Evolutionary conservation across 2,329 filamentous ascomycete species (phyloP), one percentile per base, ranked within the genome.

Genomic region (Davidsoniella eucalypti): DNA sequence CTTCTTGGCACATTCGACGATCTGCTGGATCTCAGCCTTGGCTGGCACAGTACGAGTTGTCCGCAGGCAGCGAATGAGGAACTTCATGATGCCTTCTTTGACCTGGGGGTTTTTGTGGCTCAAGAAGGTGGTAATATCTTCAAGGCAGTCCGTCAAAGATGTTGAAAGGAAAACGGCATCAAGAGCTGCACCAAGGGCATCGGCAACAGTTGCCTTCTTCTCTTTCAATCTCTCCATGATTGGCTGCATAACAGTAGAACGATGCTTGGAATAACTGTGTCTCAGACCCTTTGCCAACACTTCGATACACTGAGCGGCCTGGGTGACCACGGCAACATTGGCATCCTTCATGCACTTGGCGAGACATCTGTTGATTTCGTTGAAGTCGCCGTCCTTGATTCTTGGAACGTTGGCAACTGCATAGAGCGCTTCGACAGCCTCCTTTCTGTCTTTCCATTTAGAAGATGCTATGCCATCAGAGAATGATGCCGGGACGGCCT

Each of bases 261-360:
- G 80, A 62, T 98, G 87, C 65, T 84, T 94, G 49, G 68, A 72
- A 61, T 94, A 98, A 21, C 72, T 68, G 58, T 76, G 80, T 42
- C 86, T 80, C 54, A 98, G 63, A 45, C 92, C 92, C 59, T 86
- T 92, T 43, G 88, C 90, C 23, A 98, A 69, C 25, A 84, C 75
- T 59, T 96, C 88, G 33, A 95, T 83, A 64, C 90, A 94, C 59
- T 93, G 88, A 2, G 90, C 92, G 5, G 93, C 90, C 56, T 92
- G 82, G 1, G 84, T 92, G 17, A 95, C 92, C 45, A 96, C 92
- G 4, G 86, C 83, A 57, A 98, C 83, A 61, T 98, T 98, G 58
- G 93, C 92, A 58, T 98, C 93, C 65, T 98, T 98, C 92, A 98
- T 98, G 58, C 79, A 87, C 65, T 96, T 98, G 42, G 92, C 90